Evolutionary conservation across 495 filamentous ascomycete species (phyloP).

Genomic region (Pseudoneurospora amorphoporcata): DNA sequence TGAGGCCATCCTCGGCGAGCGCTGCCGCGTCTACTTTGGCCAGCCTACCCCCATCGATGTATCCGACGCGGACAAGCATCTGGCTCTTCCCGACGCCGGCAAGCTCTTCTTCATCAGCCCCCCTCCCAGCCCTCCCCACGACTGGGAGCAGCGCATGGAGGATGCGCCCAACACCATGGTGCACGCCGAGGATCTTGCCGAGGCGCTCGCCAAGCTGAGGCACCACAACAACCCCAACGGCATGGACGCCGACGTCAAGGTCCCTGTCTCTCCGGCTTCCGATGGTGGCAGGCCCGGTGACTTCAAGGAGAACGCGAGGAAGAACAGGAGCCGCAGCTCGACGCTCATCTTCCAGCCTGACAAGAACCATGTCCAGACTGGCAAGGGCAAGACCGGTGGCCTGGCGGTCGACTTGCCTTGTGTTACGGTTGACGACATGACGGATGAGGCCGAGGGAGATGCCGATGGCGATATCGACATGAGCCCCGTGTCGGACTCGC

Average conservation of each 20-base stretch:
- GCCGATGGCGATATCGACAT: conserved; percentile 6
- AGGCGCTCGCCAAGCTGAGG: conserved; percentile 61
- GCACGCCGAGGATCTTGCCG: conserved; percentile 79
- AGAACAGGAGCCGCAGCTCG: conserved; percentile 29
- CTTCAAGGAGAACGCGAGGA: conserved; percentile 1
- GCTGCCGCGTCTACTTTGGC: conserved; percentile 81
- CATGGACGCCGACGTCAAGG: conserved; percentile 4
- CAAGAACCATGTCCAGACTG: conserved; percentile 50
- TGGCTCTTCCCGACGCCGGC: conserved; percentile 71
- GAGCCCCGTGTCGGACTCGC: conserved; percentile 32
- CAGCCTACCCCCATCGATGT: conserved; percentile 50
- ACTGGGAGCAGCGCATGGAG: conserved; percentile 85
- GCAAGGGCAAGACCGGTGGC: conserved; percentile 35
- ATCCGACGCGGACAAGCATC: conserved; percentile 47
- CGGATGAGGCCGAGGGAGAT: conserved; percentile 39
- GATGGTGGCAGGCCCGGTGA: conserved; percentile 11
- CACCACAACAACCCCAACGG: conserved; percentile 25
- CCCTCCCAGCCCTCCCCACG: conserved; percentile 81
- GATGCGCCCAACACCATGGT: conserved; percentile 90
- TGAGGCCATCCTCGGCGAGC: conserved; percentile 55
- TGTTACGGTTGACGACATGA: conserved; percentile 87
- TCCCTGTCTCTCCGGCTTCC: conserved; percentile 19
- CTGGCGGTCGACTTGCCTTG: conserved; percentile 59
- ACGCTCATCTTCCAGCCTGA: conserved; percentile 39
- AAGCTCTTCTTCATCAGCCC: conserved; percentile 97